Base-by-base conservation (phyloP, 179 eudicot species). In the Actinidia polygama region DNA sequence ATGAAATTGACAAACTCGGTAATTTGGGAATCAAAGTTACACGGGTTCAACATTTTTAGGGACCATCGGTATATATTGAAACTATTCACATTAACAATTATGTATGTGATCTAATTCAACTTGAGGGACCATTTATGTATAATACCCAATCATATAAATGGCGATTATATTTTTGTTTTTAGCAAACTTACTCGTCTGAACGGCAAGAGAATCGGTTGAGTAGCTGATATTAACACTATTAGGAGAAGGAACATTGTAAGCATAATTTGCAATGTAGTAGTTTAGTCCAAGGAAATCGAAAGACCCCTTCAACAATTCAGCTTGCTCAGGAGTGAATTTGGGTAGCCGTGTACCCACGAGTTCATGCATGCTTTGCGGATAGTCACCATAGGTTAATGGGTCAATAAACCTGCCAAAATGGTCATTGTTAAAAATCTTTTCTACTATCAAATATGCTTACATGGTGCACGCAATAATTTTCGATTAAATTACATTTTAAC, bases 331-430 rank as follows among this genome's bases (percentile, higher is more conserved):
- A 3, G 84, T 85, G 76, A 85, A 81, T 19, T 62, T 55, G 1
- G 85, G 85, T 12, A 85, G 67, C 57, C 87, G 58, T 21, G 72
- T 72, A 1, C 79, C 74, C 0, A 85, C 84, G 6, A 85, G 64
- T 10, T 46, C 18, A 3, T 16, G 73, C 87, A 85, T 77, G 8
- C 11, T 70, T 71, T 53, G 19, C 5, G 87, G 85, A 57, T 85
- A 85, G 6, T 81, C 75, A 4, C 86, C 86, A 5, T 15, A 83
- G 4, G 51, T 80, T 26, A 80, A 4, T 64, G 86, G 87, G 67
- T 79, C 50, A 0, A 89, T 83, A 77, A 82, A 84, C 90, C 92
- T 87, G 77, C 19, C 57, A 3, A 78, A 74, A 81, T 19, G 9
- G 18, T 0, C 16, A 53, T 16, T 4, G 10, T 0, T 61, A 5